Evolutionary conservation across 768 basidiomycete genomes (phyloP), one percentile per base, ranked within the genome.

Genomic region (Pleurotus citrinopileatus): DNA sequence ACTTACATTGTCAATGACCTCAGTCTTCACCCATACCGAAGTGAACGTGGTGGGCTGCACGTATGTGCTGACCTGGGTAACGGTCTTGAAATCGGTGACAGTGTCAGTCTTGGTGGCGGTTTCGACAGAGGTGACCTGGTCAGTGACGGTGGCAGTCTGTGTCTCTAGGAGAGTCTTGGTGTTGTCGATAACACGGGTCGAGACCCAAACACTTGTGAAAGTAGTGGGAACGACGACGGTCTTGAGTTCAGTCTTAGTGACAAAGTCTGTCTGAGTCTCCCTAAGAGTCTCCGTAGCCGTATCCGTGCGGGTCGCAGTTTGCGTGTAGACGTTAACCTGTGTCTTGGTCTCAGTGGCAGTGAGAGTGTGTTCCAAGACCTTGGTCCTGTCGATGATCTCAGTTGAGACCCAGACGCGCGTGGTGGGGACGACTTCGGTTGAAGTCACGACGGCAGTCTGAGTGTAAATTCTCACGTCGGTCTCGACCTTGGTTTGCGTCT

Each of bases 321-420:
- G 63, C 36, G 83, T 79, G 70, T 83, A 80, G 60, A 79, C 66
- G 60, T 80, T 77, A 60, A 77, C 72, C 64, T 76, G 69, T 15
- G 83, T 87, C 69, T 67, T 67, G 3, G 81, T 84, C 69, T 83
- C 76, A 29, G 86, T 87, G 10, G 81, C 80, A 54, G 85, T 87
- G 59, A 80, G 62, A 42, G 83, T 84, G 62, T 82, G 73, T 58
- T 85, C 80, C 45, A 82, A 37, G 22, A 72, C 75, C 71, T 77
- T 64, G 59, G 81, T 83, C 52, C 72, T 70, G 73, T 86, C 82
- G 59, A 82, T 75, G 63, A 80, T 70, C 66, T 86, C 79, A 19
- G 86, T 88, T 13, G 84, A 86, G 34, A 84, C 76, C 77, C 78
- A 87, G 44, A 86, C 75, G 43, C 78, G 77, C 10, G 84, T 87